Evolutionary conservation across 768 basidiomycete genomes (phyloP).

Genomic region (Auricularia sp.): DNA sequence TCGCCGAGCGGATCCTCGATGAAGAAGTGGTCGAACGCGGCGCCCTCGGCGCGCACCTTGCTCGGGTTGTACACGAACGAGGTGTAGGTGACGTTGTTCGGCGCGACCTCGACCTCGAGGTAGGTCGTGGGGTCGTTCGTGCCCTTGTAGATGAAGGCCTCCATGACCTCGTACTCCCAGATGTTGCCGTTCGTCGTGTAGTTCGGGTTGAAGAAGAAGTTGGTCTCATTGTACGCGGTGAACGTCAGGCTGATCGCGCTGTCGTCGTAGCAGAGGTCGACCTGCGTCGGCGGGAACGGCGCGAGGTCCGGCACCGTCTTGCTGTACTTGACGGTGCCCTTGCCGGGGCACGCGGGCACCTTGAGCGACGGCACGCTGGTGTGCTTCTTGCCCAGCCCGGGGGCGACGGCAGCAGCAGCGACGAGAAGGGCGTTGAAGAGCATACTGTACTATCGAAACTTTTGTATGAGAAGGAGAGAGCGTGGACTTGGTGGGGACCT

Average conservation of each 20-base stretch:
- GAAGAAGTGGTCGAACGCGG: slow-evolving; percentile 1
- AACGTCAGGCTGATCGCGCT: not conserved
- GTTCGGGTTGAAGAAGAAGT: not conserved
- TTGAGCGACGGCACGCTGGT: not conserved
- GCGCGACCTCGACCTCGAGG: slow-evolving; percentile 1
- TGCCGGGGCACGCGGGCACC: not conserved
- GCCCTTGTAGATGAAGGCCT: not conserved
- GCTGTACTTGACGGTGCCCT: not conserved
- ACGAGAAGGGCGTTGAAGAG: too few relatives aligned
- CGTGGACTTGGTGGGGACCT: too few relatives aligned
- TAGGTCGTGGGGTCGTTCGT: not conserved
- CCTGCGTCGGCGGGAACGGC: not conserved
- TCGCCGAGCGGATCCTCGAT: not conserved
- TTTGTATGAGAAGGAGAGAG: too few relatives aligned
- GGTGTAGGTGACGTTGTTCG: not conserved
- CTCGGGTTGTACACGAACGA: not conserved
- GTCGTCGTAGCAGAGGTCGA: not conserved
- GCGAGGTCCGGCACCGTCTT: not conserved
- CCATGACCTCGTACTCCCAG: slow-evolving; percentile 4
- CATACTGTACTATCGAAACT: too few relatives aligned
- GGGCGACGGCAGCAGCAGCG: too few relatives aligned
- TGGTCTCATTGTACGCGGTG: not conserved
- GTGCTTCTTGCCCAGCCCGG: too few relatives aligned
- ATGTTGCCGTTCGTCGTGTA: slow-evolving; percentile 2
- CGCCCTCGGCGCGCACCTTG: not conserved